These are phyloP conservation scores for Ilex asprella DNA, from an alignment of 257 asterid species.

Conservation along the genomic window DNA sequence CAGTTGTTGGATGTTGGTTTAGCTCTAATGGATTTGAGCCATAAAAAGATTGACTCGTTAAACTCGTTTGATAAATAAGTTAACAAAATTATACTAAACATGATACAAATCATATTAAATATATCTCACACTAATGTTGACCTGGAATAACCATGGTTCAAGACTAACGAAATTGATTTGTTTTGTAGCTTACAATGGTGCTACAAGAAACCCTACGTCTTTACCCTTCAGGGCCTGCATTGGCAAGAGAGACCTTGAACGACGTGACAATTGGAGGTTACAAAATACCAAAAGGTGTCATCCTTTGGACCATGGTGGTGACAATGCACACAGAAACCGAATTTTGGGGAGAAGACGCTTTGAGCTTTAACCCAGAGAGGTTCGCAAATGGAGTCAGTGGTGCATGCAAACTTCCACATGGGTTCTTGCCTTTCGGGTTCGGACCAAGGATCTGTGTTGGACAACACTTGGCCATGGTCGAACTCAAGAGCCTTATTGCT, in stretches of 20 bases:
- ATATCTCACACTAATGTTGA: too few relatives aligned
- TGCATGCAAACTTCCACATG: constrained; percentile 40
- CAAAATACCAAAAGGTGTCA: constrained; percentile 34
- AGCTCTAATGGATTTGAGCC: too few relatives aligned
- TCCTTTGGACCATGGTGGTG: constrained; percentile 33
- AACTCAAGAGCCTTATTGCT: background rate
- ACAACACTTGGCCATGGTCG: background rate
- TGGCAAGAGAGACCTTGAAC: constrained; percentile 34
- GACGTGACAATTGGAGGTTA: constrained; percentile 34
- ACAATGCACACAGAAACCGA: constrained; percentile 31
- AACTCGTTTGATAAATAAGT: too few relatives aligned
- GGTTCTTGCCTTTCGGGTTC: constrained; percentile 17
- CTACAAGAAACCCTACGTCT: constrained; percentile 47
- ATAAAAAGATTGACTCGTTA: too few relatives aligned
- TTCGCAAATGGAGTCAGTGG: constrained; percentile 38
- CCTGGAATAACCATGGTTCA: too few relatives aligned
- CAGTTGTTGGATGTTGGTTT: too few relatives aligned
- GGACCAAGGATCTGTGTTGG: background rate
- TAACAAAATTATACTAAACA: too few relatives aligned
- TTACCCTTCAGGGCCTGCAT: constrained; percentile 30
- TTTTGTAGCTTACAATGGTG: constrained; percentile 34
- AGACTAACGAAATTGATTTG: background rate
- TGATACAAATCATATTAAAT: too few relatives aligned
- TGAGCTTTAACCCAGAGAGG: constrained; percentile 35
- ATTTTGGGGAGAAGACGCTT: constrained; percentile 42